Base-by-base conservation (phyloP, 2,329 filamentous ascomycete species). In the Seiridium cupressi region DNA sequence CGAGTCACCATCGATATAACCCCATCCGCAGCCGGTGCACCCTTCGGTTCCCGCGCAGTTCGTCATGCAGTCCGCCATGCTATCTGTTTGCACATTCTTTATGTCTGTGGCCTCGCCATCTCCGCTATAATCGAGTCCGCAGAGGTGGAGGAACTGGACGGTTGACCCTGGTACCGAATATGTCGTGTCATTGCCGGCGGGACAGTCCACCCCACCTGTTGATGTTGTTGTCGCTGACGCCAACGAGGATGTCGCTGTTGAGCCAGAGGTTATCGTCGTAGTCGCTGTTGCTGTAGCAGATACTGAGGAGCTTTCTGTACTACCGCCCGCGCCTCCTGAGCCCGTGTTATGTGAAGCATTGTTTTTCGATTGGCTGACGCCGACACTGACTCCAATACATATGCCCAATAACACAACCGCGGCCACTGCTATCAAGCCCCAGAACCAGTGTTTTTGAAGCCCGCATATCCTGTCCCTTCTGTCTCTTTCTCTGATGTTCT, bases 21-120 rank as follows among this genome's bases (percentile, higher is more conserved):
- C 79, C 79, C 79, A 82, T 8, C 77, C 76, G 54, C 74, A 78
- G 4, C 75, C 79, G 1, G 74, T 74, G 62, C 79, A 81, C 18
- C 69, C 71, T 3, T 65, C 54, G 8, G 72, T 75, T 4, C 72
- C 72, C 0, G 78, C 78, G 62, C 79, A 81, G 42, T 74, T 74
- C 51, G 75, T 71, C 64, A 81, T 79, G 66, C 79, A 81, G 32
- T 75, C 76, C 58, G 76, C 70, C 68, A 79, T 73, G 59, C 65
- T 78, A 54, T 70, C 67, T 1, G 76, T 77, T 60, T 68, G 69
- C 31, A 77, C 71, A 51, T 69, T 67, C 78, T 62, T 61, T 18
- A 73, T 55, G 35, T 72, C 69, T 5, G 64, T 61, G 2, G 69
- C 69, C 8, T 70, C 68, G 32, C 62, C 66, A 2, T 60, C 61